These are phyloP conservation scores for Babesia sp. DNA, from an alignment of 169 alveolate species.

Conservation along the genomic window DNA sequence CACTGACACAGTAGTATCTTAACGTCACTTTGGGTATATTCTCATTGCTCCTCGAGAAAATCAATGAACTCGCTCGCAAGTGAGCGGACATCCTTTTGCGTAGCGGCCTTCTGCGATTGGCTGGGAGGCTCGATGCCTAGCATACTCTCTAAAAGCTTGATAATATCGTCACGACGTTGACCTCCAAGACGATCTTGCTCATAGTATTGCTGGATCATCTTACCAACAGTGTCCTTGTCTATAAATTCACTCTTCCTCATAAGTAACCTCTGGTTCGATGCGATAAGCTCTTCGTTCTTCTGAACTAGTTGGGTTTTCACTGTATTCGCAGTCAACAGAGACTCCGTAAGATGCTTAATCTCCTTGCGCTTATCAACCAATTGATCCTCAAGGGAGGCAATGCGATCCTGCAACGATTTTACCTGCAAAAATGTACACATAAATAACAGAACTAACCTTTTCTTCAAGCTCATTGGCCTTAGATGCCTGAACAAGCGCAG, in stretches of 20 bases:
- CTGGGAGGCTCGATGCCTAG: constrained; percentile 43
- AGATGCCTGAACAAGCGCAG: constrained; percentile 39
- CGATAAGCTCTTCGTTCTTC: constrained; percentile 63
- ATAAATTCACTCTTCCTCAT: constrained; percentile 58
- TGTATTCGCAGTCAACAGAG: constrained; percentile 41
- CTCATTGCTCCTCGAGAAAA: constrained; percentile 43
- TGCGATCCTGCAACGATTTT: constrained; percentile 27
- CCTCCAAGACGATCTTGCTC: constrained; percentile 44
- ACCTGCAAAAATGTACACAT: constrained; percentile 16
- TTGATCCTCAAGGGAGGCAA: constrained; percentile 22
- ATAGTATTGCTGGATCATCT: constrained; percentile 54
- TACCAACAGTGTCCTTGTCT: constrained; percentile 54
- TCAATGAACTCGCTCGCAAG: constrained; percentile 58
- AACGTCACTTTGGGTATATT: no score
- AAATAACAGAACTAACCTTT: constrained; percentile 22
- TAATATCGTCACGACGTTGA: constrained; percentile 41
- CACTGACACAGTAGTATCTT: no score
- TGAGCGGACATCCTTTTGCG: constrained; percentile 14
- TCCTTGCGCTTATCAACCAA: constrained; percentile 31
- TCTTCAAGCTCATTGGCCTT: constrained; percentile 25
- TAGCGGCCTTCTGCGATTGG: neutral
- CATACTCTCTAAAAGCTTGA: constrained; percentile 59
- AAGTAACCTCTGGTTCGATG: constrained; percentile 49
- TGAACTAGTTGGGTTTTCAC: constrained; percentile 50
- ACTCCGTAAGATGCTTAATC: constrained; percentile 30